Evolutionary conservation across 176 grass and related monocot species (phyloP).

Genomic region (Musa acuminata): DNA sequence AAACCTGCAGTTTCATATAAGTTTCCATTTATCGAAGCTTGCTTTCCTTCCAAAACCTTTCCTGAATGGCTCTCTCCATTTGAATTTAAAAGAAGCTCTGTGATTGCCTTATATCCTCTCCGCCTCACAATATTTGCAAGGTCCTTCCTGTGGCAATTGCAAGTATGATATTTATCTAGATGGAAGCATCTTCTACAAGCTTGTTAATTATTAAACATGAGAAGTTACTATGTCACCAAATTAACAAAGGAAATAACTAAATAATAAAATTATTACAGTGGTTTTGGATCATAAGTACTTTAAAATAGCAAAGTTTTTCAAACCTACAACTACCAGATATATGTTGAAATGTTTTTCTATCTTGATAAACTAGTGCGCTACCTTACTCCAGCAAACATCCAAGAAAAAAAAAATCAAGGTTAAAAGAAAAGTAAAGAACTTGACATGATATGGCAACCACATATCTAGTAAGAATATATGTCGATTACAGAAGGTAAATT

Average conservation of each 20-base stretch:
- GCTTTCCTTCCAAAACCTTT: not conserved
- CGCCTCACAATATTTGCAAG: slow-evolving; percentile 27
- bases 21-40: not conserved
- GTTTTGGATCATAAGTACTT: not conserved
- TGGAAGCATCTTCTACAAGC: not conserved
- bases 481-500: too few relatives aligned
- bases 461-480: too few relatives aligned
- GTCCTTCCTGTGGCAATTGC: slow-evolving; percentile 16
- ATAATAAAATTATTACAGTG: not conserved
- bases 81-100: slow-evolving; percentile 17
- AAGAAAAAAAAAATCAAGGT: too few relatives aligned
- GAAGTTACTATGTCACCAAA: not conserved
- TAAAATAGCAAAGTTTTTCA: not conserved
- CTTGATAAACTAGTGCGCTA: too few relatives aligned
- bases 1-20: not conserved
- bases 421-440: too few relatives aligned
- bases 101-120: slow-evolving; percentile 22
- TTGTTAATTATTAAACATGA: not conserved
- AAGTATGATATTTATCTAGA: slow-evolving; percentile 1
- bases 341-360: too few relatives aligned
- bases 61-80: slow-evolving; percentile 1
- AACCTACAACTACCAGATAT: too few relatives aligned
- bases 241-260: not conserved
- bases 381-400: too few relatives aligned
- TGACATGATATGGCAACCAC: too few relatives aligned